A percentile compares a stretch with the other conserved stretches of the same genome.
These are phyloP conservation scores for Brassica balearica DNA, from an alignment of 441 rosid species.

Conservation along the genomic window DNA sequence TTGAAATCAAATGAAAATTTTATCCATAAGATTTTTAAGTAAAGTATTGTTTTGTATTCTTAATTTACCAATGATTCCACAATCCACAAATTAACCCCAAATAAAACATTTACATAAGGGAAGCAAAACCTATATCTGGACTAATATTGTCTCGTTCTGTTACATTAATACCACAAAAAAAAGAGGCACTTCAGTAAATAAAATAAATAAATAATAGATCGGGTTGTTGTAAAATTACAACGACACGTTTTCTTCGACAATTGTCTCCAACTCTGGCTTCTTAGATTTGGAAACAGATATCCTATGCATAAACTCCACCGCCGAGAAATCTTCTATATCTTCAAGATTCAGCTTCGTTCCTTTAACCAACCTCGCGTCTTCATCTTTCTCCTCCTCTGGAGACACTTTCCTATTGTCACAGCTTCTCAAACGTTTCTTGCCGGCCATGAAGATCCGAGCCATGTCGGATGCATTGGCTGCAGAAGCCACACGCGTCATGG, in stretches of 20 bases:
- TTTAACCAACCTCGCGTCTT: conserved; percentile 8
- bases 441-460: conserved; percentile 51
- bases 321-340: conserved; percentile 67
- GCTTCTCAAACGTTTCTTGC: conserved; percentile 44
- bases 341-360: conserved; percentile 58
- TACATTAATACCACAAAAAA: conserved; percentile 25
- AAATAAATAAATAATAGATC: not conserved
- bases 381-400: conserved; percentile 43
- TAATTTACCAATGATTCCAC: not conserved
- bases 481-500: conserved; percentile 66
- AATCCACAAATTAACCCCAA: not conserved
- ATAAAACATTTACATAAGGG: conserved; percentile 1
- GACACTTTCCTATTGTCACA: conserved; percentile 48
- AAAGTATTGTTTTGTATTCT: not conserved
- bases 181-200: not conserved
- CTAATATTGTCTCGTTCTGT: conserved; percentile 15
- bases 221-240: conserved; percentile 7
- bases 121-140: conserved; percentile 7
- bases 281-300: conserved; percentile 74
- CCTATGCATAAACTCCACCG: conserved; percentile 57
- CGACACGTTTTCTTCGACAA: conserved; percentile 51
- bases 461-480: conserved; percentile 59
- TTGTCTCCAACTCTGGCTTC: conserved; percentile 77
- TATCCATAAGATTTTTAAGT: not conserved
- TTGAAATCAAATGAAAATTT: not conserved